Percentiles rank a stretch among this genome's conserved stretches.
Evolutionary conservation across 768 basidiomycete species (phyloP).

Genomic region (Filobasidium wieringae): DNA sequence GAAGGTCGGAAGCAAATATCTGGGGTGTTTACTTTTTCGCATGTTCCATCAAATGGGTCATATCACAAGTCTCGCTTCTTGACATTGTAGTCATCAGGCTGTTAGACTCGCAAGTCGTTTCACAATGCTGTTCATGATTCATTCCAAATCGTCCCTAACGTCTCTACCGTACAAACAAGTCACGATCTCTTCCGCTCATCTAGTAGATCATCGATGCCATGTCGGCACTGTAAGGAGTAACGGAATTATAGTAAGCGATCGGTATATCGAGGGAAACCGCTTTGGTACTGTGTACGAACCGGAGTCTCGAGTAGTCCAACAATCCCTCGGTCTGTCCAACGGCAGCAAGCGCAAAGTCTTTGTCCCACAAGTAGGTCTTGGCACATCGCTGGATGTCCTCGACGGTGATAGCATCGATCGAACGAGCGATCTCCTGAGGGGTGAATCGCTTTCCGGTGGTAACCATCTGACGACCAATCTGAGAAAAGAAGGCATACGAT

Average conservation of each 20-base stretch:
- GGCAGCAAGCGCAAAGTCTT: slow-evolving; percentile 72
- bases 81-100: too few species aligned
- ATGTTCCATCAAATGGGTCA: too few species aligned
- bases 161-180: not conserved
- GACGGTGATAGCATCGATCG: slow-evolving; percentile 74
- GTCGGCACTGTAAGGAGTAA: slow-evolving; percentile 20
- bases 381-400: slow-evolving; percentile 89
- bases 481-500: not conserved
- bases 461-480: slow-evolving; percentile 89
- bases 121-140: too few species aligned
- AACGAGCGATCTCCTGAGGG: slow-evolving; percentile 84
- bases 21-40: too few species aligned
- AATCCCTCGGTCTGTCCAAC: slow-evolving; percentile 83
- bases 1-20: too few species aligned
- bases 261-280: not conserved
- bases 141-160: too few species aligned
- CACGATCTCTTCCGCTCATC: slow-evolving; percentile 2
- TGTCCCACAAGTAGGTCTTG: slow-evolving; percentile 93
- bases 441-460: slow-evolving; percentile 82
- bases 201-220: slow-evolving; percentile 43
- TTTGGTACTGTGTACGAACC: slow-evolving; percentile 15
- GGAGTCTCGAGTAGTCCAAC: slow-evolving; percentile 75
- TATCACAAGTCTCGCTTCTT: too few species aligned
- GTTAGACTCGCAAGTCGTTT: too few species aligned
- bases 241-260: not conserved